These are phyloP conservation scores for Penicillium steckii DNA, from an alignment of 495 filamentous ascomycete species.

Conservation along the genomic window DNA sequence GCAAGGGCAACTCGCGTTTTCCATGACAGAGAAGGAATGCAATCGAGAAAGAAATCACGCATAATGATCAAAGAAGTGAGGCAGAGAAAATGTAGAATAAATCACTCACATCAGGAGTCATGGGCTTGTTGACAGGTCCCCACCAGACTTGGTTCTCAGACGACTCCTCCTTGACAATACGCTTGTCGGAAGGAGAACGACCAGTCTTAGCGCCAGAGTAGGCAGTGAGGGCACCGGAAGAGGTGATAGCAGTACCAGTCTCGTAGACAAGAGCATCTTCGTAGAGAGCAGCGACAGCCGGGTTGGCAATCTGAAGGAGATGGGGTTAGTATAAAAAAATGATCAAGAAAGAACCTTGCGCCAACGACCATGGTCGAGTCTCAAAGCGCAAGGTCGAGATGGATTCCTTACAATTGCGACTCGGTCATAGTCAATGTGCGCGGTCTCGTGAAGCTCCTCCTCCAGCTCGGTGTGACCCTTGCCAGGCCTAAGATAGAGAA, in stretches of 20 bases:
- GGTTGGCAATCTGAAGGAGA: conserved; percentile 71
- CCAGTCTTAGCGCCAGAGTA: conserved; percentile 99
- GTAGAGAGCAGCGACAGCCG: conserved; percentile 90
- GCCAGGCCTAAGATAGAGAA: conserved; percentile 58
- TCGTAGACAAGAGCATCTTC: conserved; percentile 99
- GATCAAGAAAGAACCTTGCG: conserved; percentile 11
- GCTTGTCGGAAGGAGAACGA: conserved; percentile 94
- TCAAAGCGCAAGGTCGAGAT: not conserved
- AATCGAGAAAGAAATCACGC: conserved; percentile 22
- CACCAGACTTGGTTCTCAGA: conserved; percentile 96
- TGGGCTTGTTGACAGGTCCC: conserved; percentile 98
- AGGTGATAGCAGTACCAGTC: conserved; percentile 95
- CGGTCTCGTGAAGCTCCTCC: conserved; percentile 96
- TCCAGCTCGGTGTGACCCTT: conserved; percentile 92
- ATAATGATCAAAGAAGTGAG: conserved; percentile 7
- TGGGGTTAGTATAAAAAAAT: conserved; percentile 5
- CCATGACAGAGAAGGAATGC: conserved; percentile 14
- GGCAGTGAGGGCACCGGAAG: conserved; percentile 88
- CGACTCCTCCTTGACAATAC: conserved; percentile 86
- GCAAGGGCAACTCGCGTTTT: conserved; percentile 25
- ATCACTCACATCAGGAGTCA: conserved; percentile 89
- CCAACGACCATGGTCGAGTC: conserved; percentile 10
- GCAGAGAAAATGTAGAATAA: conserved; percentile 1
- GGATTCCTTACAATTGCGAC: conserved; percentile 80
- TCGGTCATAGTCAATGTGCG: conserved; percentile 98